Evolutionary conservation across 306 rosid genomes (phyloP).

Genomic region (Cicer chorassanicum): DNA sequence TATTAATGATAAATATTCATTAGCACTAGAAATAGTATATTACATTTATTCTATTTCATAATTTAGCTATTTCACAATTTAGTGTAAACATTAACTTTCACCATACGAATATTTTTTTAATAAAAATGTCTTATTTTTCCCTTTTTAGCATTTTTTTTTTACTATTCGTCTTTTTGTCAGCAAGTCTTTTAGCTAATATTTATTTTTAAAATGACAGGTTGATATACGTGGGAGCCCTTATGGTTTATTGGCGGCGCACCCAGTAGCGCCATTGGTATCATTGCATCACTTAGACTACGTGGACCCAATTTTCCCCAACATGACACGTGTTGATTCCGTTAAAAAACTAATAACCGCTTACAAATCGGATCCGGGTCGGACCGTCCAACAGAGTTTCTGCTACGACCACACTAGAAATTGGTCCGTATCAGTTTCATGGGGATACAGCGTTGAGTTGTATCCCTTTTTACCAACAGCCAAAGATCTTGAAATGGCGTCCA

Average conservation of each 20-base stretch:
- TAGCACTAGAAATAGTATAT: too few relatives aligned
- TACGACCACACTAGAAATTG: slow-evolving; percentile 66
- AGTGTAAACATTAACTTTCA: too few relatives aligned
- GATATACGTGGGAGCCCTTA: slow-evolving; percentile 70
- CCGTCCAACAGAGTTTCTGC: slow-evolving; percentile 59
- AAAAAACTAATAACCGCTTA: slow-evolving; percentile 31
- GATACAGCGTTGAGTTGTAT: slow-evolving; percentile 65
- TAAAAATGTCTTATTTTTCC: too few relatives aligned
- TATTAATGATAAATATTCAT: too few relatives aligned
- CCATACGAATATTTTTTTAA: too few relatives aligned
- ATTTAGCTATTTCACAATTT: too few relatives aligned
- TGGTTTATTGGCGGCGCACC: slow-evolving; percentile 76
- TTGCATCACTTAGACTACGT: slow-evolving; percentile 76
- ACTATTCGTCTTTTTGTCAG: too few relatives aligned
- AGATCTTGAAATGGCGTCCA: slow-evolving; percentile 50
- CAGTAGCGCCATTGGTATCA: slow-evolving; percentile 72
- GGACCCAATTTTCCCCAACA: slow-evolving; percentile 59
- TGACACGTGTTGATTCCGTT: slow-evolving; percentile 43
- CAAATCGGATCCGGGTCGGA: slow-evolving; percentile 65
- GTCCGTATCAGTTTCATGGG: slow-evolving; percentile 80
- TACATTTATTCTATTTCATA: too few relatives aligned
- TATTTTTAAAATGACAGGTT: slow-evolving; percentile 41
- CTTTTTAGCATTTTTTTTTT: too few relatives aligned
- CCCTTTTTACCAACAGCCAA: slow-evolving; percentile 55
- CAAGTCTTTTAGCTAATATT: background rate